Base-by-base conservation (phyloP, 352 stramenopile species). In the Phytophthora pisi region DNA sequence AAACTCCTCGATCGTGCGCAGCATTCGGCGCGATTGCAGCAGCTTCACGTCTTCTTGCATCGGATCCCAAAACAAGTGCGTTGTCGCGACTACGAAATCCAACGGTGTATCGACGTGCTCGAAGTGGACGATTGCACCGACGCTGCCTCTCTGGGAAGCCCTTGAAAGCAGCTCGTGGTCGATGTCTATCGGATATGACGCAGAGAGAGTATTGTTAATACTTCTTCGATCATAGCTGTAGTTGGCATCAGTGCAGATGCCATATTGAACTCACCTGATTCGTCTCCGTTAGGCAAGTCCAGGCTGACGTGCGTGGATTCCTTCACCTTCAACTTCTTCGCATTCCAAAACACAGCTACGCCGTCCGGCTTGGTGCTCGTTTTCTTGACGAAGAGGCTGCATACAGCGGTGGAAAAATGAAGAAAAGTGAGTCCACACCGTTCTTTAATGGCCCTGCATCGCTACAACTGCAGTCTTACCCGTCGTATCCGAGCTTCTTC, bases 1-100 rank as follows among this genome's bases (percentile, higher is more conserved):
- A 56, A 90, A 93, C 1, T 51, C 58, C 3, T 78, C 64, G 7
- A 95, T 53, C 16, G 72, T 51, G 23, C 60, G 75, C 24, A 93
- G 36, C 61, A 94, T 75, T 23, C 84, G 82, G 13, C 74, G 76
- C 2, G 71, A 81, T 59, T 95, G 88, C n/a, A 91, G 70, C 18
- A 94, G 58, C 58, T 95, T 95, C 6, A 95, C 86, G 60, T 95
- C 86, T 74, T 91, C 88, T 68, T 94, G 84, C 55, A 75, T 65
- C 3, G 88, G 88, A 43, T 95, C 86, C 88, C 88, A 95, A 63
- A 94, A 95, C 54, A 95, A 70, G 64, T 95, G 88, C 20, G 88
- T 93, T n/a, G 85, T 93, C n/a, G 82, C 82, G 7, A 92, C 61
- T 4, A 91, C 66, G 51, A 95, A 88, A 36, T 78, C 67, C 1